A percentile compares a stretch with the other conserved stretches of the same genome.
Conservation (phyloP, 202 grass and related monocot species). For the Alloteropsis angusta region DNA sequence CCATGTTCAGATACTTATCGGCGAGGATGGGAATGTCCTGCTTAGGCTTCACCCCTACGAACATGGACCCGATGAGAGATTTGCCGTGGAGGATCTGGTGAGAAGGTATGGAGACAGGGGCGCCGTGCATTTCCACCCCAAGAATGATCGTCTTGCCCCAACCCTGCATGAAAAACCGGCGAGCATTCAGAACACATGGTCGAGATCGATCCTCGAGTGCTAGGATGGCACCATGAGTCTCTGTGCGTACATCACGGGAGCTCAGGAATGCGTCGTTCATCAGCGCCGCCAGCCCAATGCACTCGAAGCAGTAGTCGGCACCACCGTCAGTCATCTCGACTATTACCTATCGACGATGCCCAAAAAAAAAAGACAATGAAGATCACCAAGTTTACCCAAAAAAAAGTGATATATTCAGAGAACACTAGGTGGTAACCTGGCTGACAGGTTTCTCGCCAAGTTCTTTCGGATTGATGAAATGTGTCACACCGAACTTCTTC, state of each 20-base stretch:
- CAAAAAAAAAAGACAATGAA: neutral
- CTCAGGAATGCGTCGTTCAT: conserved; percentile 68
- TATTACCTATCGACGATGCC: conserved; percentile 29
- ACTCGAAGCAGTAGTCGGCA: conserved; percentile 76
- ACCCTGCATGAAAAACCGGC: conserved; percentile 23
- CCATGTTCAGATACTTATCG: conserved; percentile 74
- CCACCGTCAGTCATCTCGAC: conserved; percentile 59
- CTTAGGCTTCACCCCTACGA: conserved; percentile 78
- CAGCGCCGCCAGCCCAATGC: conserved; percentile 62
- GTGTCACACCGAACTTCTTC: conserved; percentile 72
- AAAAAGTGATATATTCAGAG: neutral
- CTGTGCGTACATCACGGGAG: conserved; percentile 28
- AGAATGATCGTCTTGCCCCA: conserved; percentile 94
- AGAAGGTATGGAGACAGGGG: conserved; percentile 38
- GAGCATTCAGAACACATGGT: neutral
- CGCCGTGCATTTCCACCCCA: conserved; percentile 66
- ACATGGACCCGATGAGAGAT: conserved; percentile 51
- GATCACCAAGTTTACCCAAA: neutral
- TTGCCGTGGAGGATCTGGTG: conserved; percentile 46
- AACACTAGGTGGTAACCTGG: conserved; percentile 9
- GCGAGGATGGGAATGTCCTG: conserved; percentile 67
- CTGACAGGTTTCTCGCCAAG: conserved; percentile 45
- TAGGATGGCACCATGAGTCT: neutral
- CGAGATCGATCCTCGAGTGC: neutral
- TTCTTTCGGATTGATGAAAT: conserved; percentile 77